A percentile compares a stretch with the other conserved stretches of the same genome.
These are phyloP conservation scores for Tuber microsphaerosporum DNA, from an alignment of 495 filamentous ascomycete genomes.

Conservation along the genomic window DNA sequence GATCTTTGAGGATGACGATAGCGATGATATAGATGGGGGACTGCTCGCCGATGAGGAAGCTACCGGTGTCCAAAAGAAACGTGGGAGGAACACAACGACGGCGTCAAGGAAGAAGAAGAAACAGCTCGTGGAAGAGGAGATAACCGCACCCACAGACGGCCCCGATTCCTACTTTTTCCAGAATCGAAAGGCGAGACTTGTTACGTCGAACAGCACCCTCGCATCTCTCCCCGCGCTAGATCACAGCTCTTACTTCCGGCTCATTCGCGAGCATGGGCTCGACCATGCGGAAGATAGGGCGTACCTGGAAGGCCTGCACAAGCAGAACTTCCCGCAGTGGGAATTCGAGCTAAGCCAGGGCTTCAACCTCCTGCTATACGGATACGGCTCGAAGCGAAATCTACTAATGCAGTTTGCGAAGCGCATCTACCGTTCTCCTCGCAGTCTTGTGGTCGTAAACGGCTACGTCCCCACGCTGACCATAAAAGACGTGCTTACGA, in stretches of 20 bases:
- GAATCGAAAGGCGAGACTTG: conserved; percentile 68
- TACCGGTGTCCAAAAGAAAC: conserved; percentile 39
- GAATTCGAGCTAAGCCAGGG: conserved; percentile 79
- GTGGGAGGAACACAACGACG: conserved; percentile 11
- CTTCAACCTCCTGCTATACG: conserved; percentile 87
- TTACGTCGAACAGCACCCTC: conserved; percentile 82
- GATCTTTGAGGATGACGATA: conserved; percentile 55
- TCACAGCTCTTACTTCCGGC: conserved; percentile 82
- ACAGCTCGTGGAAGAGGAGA: conserved; percentile 39
- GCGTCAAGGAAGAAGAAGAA: conserved; percentile 43
- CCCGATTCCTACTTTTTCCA: conserved; percentile 92
- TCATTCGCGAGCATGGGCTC: conserved; percentile 60
- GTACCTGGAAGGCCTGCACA: conserved; percentile 67
- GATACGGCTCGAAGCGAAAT: conserved; percentile 78
- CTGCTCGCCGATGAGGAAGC: conserved; percentile 37
- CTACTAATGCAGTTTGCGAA: conserved; percentile 72
- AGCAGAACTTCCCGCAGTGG: conserved; percentile 83
- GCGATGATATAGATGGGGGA: conserved; percentile 50
- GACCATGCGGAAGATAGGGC: conserved; percentile 64
- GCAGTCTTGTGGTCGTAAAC: conserved; percentile 69
- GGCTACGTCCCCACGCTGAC: conserved; percentile 73
- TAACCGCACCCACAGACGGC: conserved; percentile 65
- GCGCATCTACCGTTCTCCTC: conserved; percentile 52
- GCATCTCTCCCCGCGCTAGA: conserved; percentile 67
- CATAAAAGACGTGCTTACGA: conserved; percentile 69